Evolutionary conservation across 2,329 filamentous ascomycete genomes (phyloP), one percentile per base, ranked within the genome.

Genomic region (Biscogniauxia sp.): DNA sequence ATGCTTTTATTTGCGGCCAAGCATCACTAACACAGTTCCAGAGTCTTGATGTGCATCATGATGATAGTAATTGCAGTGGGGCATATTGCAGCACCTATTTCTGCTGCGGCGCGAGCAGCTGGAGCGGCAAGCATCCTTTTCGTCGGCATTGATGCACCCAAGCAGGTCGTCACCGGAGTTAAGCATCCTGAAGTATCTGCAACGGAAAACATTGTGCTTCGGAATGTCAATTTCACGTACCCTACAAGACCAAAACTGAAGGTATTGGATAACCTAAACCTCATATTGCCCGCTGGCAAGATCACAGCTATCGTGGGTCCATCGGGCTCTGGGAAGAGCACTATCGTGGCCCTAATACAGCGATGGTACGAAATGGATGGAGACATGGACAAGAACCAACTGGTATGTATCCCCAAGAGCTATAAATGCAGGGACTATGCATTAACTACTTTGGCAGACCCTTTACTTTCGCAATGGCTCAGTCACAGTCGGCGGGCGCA

Each of bases 241-340:
- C 90, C 90, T 0, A 84, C 78, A 25, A 80, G 88, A 17, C 85
- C 86, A 0, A 80, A 86, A 61, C 81, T 88, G 58, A 85, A 85
- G 66, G 84, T 91, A 0, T 76, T 91, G 0, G 81, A 89, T 65
- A 75, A 80, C 2, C 70, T 91, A 1, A 79, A 81, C 66, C 73
- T 90, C 7, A 77, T 75, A 0, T 83, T 91, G 54, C 80, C 83
- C 51, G 80, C 84, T 19, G 87, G 88, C n/a, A 89, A 90, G 68
- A 83, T 86, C 1, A 91, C 88, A 1, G 90, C 90, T 1, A 87
- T 93, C 19, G 89, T 93, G 15, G 90, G 90, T 0, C 84, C 88
- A 1, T 90, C 87, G 2, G 90, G 90, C 0, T 87, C 84, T 2
- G 90, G 90, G 0, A 93, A 93, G 72, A 90, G 87, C 57, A 93